phyloP scores from a whole-genome alignment of 108 stramenopile species.

The Cyclotella distinguenda region DNA sequence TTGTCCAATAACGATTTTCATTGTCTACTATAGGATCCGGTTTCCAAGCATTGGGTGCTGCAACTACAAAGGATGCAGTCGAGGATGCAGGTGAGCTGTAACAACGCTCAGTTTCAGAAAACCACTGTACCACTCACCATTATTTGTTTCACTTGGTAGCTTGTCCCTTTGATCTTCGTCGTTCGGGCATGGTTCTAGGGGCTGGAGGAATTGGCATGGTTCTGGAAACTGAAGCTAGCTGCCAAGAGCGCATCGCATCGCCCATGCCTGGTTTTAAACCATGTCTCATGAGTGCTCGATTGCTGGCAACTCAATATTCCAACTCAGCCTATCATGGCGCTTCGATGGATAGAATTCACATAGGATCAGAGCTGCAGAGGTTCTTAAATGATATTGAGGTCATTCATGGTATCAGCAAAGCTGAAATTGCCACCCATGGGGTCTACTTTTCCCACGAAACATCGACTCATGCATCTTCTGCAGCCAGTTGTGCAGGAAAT shows the following conservation, averaged over 20 bases:
- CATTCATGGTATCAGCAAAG: constrained; percentile 88
- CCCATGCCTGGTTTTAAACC: constrained; percentile 46
- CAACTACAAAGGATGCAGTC: constrained; percentile 69
- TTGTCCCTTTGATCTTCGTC: constrained; percentile 89
- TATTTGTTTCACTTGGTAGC: constrained; percentile 28
- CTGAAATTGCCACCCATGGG: constrained; percentile 89
- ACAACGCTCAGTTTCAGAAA: too few species aligned
- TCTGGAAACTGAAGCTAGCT: constrained; percentile 83
- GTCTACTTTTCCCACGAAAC: constrained; percentile 98
- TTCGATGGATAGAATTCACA: constrained; percentile 91
- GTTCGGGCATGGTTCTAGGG: constrained; percentile 93
- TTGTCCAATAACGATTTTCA: not conserved
- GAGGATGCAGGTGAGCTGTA: constrained; percentile 56
- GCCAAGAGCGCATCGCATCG: constrained; percentile 56
- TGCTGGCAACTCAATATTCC: constrained; percentile 90
- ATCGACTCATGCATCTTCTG: constrained; percentile 89
- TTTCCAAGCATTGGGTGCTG: constrained; percentile 94
- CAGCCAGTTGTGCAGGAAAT: constrained; percentile 91
- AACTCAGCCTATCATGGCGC: constrained; percentile 97
- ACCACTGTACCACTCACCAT: not conserved
- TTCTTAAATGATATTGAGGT: constrained; percentile 86
- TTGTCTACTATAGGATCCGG: constrained; percentile 53
- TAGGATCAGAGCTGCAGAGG: constrained; percentile 86
- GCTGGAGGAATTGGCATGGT: constrained; percentile 94
- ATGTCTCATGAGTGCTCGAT: constrained; percentile 75